Conservation (phyloP, 257 asterid species). For the Verbascum thapsus region DNA sequence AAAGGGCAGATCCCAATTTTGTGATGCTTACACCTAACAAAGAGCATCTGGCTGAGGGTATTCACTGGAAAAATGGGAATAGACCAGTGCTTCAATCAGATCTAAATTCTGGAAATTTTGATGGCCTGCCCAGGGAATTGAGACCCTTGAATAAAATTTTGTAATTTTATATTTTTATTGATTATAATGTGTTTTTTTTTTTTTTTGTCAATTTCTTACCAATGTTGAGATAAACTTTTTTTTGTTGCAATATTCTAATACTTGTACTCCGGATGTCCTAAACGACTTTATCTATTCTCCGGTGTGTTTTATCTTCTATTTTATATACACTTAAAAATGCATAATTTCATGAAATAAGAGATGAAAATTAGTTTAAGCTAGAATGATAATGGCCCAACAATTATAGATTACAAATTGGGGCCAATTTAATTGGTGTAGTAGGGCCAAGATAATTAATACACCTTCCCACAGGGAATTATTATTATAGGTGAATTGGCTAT, state of each 20-base stretch:
- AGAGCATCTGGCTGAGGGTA: slow-evolving; percentile 93
- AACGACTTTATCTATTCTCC: no score
- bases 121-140: slow-evolving; percentile 73
- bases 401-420: no score
- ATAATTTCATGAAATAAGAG: no score
- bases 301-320: no score
- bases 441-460: not conserved
- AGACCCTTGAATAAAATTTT: slow-evolving; percentile 72
- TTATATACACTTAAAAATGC: no score
- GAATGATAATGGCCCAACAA: no score
- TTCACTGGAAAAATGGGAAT: slow-evolving; percentile 74
- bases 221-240: not conserved
- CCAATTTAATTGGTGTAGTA: no score
- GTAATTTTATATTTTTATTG: slow-evolving; percentile 33
- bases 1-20: slow-evolving; percentile 90
- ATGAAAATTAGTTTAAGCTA: no score
- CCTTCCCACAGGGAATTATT: not conserved
- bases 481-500: no score
- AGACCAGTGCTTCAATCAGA: slow-evolving; percentile 80
- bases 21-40: slow-evolving; percentile 93
- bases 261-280: no score
- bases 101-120: slow-evolving; percentile 73
- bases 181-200: not conserved
- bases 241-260: no score
- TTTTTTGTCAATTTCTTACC: not conserved